A percentile compares a stretch with the other conserved stretches of the same genome.
These are phyloP conservation scores for Protea cynaroides DNA, from an alignment of 164 flowering plant species.

Conservation along the genomic window DNA sequence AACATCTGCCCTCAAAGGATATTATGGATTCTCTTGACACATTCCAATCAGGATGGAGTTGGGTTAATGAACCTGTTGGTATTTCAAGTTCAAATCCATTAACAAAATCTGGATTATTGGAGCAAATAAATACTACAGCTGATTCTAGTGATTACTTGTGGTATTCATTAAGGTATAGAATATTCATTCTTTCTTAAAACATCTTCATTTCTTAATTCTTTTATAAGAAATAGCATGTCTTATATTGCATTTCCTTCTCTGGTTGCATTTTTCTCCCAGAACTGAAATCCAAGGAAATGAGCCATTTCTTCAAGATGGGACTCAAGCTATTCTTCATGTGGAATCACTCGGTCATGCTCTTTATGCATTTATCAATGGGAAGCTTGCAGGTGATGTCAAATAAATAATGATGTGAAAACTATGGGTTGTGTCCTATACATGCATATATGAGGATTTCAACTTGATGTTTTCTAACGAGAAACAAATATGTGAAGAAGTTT, in stretches of 20 bases:
- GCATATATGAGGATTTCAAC: neutral
- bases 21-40: slow-evolving; percentile 32
- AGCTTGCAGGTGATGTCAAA: slow-evolving; percentile 59
- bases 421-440: too few species aligned
- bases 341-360: slow-evolving; percentile 89
- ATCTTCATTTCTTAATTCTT: neutral
- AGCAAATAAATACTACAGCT: slow-evolving; percentile 94
- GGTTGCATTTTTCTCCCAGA: slow-evolving; percentile 36
- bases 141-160: slow-evolving; percentile 95
- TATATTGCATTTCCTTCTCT: slow-evolving; percentile 3
- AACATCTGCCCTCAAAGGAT: slow-evolving; percentile 28
- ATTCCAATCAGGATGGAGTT: slow-evolving; percentile 66
- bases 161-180: slow-evolving; percentile 83
- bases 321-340: slow-evolving; percentile 63
- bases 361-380: slow-evolving; percentile 73
- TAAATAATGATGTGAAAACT: neutral
- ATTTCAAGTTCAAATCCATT: slow-evolving; percentile 62
- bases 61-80: slow-evolving; percentile 80
- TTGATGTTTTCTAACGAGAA: neutral
- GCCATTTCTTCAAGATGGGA: slow-evolving; percentile 62
- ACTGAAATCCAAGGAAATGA: slow-evolving; percentile 40
- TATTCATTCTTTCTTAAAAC: slow-evolving; percentile 2
- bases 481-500: too few species aligned
- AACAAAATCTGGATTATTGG: slow-evolving; percentile 50
- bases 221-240: neutral